Evolutionary conservation across 306 rosid species (phyloP).

Genomic region (Vicia faba): DNA sequence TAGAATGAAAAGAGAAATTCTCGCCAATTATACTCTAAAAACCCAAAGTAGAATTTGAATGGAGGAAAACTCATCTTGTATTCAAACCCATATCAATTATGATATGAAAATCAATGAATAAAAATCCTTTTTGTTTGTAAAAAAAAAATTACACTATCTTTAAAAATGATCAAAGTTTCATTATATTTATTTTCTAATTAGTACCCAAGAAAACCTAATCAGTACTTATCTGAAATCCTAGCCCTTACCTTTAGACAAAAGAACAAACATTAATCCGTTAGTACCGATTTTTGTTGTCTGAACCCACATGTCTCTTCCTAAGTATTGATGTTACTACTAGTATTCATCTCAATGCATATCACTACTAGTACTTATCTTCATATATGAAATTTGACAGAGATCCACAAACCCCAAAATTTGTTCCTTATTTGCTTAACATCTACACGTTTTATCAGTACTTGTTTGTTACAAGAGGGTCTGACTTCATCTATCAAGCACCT

Average conservation of each 20-base stretch:
- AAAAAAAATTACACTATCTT: no score
- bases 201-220: not conserved
- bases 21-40: no score
- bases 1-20: no score
- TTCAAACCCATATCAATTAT: no score
- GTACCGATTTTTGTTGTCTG: not conserved
- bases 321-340: not conserved
- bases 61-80: no score
- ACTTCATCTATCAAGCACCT: constrained; percentile 39
- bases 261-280: not conserved
- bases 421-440: not conserved
- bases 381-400: constrained; percentile 33
- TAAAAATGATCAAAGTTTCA: not conserved
- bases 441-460: not conserved
- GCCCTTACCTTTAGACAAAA: not conserved
- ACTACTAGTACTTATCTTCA: no score
- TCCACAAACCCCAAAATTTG: constrained; percentile 21
- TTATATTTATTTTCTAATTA: not conserved
- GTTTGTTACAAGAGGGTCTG: not conserved
- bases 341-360: constrained; percentile 6
- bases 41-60: no score
- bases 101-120: no score
- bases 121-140: no score
- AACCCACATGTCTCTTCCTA: not conserved
- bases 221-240: not conserved